Base-by-base conservation (phyloP, 208 protist species). In the Wallacemonas collosoma region DNA sequence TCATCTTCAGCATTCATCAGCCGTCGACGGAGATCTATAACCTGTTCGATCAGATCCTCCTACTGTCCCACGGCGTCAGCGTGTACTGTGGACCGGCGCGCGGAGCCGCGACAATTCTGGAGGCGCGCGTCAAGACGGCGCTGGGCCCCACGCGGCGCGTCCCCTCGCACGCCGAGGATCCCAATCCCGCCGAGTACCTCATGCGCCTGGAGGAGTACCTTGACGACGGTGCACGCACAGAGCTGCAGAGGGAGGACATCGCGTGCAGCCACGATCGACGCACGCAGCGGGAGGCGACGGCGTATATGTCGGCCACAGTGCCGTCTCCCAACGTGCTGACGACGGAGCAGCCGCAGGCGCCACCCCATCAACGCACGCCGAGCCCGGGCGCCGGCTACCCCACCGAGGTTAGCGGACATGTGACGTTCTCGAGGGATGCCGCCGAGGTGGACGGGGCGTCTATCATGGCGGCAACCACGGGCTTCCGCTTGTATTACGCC, bases 1-100 rank as follows among this genome's bases (percentile, higher is more conserved):
- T 98, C 71, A 93, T 97, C 67, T 97, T 97, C 78, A 93, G 85
- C 71, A 98, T 98, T 71, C 94, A 98, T 74, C 94, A 98, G 75
- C 94, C 94, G 26, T 97, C 92, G 40, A 79, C 87, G 48, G 85
- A 95, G 65, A 97, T 98, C 69, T 98, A 87, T 77, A 70, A 84
- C 38, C 64, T 95, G 2, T 98, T 97, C 72, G 94, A 98, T 67
- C 89, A 95, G 63, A 71, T 97, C 9, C 68, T 98, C 43, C 77
- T 98, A 48, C 82, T 98, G 36, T 95, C 90, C 2, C 74, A 82
- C 17, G 94, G 94, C 26, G 73, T 92, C 51, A 89, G 86, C 58
- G 75, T 98, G 41, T 98, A 96, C 83, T 90, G 83, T 70, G 94
- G 94, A n/a, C 73, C 83, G 1, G 94, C 94, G 5, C 51, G 54